phyloP scores from a whole-genome alignment of 345 rosid species.

The Lepidium sativum region DNA sequence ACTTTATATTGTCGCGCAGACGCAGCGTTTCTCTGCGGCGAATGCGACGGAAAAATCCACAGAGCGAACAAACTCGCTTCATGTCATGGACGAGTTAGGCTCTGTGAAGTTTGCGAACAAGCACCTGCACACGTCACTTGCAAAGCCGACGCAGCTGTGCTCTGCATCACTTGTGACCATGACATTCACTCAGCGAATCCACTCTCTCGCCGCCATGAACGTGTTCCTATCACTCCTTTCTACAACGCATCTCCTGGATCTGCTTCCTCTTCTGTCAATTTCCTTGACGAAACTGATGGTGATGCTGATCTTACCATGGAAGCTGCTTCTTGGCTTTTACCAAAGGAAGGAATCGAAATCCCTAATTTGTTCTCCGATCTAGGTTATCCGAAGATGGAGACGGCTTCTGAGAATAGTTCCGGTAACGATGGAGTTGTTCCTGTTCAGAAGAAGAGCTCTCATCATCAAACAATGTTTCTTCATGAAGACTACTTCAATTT shows the following conservation, averaged over 20 bases:
- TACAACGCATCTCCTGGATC: conserved; percentile 31
- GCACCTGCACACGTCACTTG: conserved; percentile 88
- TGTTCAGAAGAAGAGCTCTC: conserved; percentile 32
- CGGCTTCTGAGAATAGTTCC: conserved; percentile 48
- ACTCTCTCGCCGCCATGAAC: conserved; percentile 75
- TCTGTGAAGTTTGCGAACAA: conserved; percentile 93
- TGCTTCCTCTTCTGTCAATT: conserved; percentile 29
- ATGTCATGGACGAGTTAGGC: conserved; percentile 80
- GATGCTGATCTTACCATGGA: conserved; percentile 52
- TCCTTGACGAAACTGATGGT: conserved; percentile 23
- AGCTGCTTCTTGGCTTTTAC: conserved; percentile 76
- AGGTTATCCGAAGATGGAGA: conserved; percentile 55
- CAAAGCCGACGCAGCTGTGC: conserved; percentile 93
- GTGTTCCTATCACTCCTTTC: conserved; percentile 63
- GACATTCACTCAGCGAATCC: conserved; percentile 97
- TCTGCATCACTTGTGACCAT: conserved; percentile 76
- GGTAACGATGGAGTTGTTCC: conserved; percentile 87
- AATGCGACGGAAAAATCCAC: conserved; percentile 74
- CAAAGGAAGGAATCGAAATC: conserved; percentile 37
- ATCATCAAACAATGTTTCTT: conserved; percentile 21
- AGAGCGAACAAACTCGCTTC: conserved; percentile 89
- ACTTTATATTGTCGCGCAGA: conserved; percentile 74
- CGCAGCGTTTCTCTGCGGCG: conserved; percentile 79
- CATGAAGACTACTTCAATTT: conserved; percentile 44
- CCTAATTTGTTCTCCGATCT: conserved; percentile 56